A percentile compares a stretch with the other conserved stretches of the same genome.
Conservation (phyloP, 805 yeast species). For the Pichia exigua region DNA sequence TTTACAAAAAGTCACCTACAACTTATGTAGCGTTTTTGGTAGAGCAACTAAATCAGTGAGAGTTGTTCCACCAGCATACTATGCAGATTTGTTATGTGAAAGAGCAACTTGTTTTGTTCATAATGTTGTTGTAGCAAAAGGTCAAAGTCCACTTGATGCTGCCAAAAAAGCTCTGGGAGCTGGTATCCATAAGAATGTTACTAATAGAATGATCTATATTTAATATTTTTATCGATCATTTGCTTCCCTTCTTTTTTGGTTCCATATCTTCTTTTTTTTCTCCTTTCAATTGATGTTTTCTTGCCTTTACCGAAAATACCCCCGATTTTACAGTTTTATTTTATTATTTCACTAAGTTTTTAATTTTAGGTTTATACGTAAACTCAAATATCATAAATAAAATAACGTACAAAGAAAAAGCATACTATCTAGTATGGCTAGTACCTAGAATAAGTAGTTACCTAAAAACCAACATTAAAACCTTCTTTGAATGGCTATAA, state of each 20-base stretch:
- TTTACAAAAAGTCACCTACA: conserved; percentile 23
- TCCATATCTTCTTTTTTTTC: neutral
- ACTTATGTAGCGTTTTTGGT: conserved; percentile 24
- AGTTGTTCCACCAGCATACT: conserved; percentile 29
- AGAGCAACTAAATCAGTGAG: conserved; percentile 28
- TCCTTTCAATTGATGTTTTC: no score
- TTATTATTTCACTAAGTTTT: no score
- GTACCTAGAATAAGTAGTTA: neutral
- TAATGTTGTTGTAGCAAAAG: conserved; percentile 5
- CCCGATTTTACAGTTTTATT: no score
- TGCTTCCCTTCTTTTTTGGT: neutral
- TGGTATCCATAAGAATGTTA: conserved; percentile 18
- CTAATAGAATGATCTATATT: conserved; percentile 16
- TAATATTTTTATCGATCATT: neutral
- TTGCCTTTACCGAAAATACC: no score
- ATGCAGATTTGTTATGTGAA: conserved; percentile 26
- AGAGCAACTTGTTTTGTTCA: conserved; percentile 22
- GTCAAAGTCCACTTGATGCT: conserved; percentile 13
- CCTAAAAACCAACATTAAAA: neutral
- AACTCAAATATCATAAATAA: no score
- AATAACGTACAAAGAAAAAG: neutral
- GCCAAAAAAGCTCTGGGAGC: conserved; percentile 12
- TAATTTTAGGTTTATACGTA: no score
- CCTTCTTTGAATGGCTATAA: conserved; percentile 55
- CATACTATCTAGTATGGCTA: no score